Conservation (phyloP, 306 rosid genomes). For the Canavalia gladiata region DNA sequence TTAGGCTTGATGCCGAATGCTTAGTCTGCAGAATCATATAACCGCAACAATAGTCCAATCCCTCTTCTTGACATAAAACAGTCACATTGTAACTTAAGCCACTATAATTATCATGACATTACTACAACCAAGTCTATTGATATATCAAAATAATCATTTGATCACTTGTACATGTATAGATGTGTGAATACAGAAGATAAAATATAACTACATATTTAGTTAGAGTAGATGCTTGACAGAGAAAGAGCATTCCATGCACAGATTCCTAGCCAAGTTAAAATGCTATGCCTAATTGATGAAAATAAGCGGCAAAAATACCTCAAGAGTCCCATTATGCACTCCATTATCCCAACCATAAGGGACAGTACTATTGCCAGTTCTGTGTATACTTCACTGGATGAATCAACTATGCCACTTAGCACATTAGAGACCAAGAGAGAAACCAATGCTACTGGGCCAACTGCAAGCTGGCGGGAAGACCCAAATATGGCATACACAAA, state of each 20-base stretch:
- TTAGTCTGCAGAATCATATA: slow-evolving; percentile 20
- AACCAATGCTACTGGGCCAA: slow-evolving; percentile 99
- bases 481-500: slow-evolving; percentile 95
- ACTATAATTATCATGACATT: slow-evolving; percentile 22
- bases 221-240: slow-evolving; percentile 10
- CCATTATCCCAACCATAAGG: slow-evolving; percentile 95
- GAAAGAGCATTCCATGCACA: slow-evolving; percentile 30
- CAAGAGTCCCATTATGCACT: slow-evolving; percentile 92
- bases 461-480: slow-evolving; percentile 99
- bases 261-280: slow-evolving; percentile 33
- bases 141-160: slow-evolving; percentile 33
- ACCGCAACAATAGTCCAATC: slow-evolving; percentile 32
- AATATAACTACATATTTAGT: slow-evolving; percentile 29
- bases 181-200: slow-evolving; percentile 2
- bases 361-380: slow-evolving; percentile 90
- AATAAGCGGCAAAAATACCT: slow-evolving; percentile 63
- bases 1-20: slow-evolving; percentile 35
- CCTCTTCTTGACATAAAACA: slow-evolving; percentile 21
- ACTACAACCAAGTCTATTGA: slow-evolving; percentile 10
- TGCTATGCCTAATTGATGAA: slow-evolving; percentile 24
- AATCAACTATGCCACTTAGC: slow-evolving; percentile 76
- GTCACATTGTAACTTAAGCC: slow-evolving; percentile 26
- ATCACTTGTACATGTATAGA: slow-evolving; percentile 13
- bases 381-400: slow-evolving; percentile 81
- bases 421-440: slow-evolving; percentile 88